Base-by-base conservation (phyloP, 768 basidiomycete species). In the Lyophyllum shimeji region DNA sequence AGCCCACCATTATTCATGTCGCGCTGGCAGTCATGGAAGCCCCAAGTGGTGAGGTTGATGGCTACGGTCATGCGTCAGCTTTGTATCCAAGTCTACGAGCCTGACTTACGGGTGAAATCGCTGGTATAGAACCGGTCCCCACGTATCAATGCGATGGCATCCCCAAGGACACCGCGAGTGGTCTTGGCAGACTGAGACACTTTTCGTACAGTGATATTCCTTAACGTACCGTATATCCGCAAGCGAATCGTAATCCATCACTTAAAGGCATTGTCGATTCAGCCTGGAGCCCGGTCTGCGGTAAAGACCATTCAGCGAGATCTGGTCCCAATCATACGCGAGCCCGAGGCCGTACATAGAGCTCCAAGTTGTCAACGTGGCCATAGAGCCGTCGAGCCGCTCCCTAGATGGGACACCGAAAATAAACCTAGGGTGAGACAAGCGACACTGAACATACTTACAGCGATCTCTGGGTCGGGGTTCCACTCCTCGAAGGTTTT, bases 71-170 rank as follows among this genome's bases (percentile, higher is more conserved):
- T 21, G 11, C 44, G 37, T 48, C 4, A 18, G 23, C 21, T 2
- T 21, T n/a, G 5, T n/a, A 13, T n/a, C 13, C n/a, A 33, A 33
- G 18, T 7, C 27, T 20, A 11, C 7, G 3, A 18, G 3, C 18
- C 11, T 13, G 11, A 40, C 63, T 42, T 57, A 79, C 77, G 78
- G 5, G 76, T 82, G 61, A 78, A 80, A 62, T 80, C 77, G 12
- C 71, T 77, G 7, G 81, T 83, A 57, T 73, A 77, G 66, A 78
- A 83, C 48, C 81, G 63, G 60, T 84, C 81, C 0, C 82, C 81
- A 42, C 81, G 76, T 52, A 80, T 71, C 46, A 83, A 67, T 7
- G 76, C 71, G 29, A 81, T 77, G 12, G 82, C 81, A 57, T 83
- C 82, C 8, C 76, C 78, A 2, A 84, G 73, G 25, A 83, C 74